Evolutionary conservation across 2,329 filamentous ascomycete species (phyloP), one percentile per base, ranked within the genome.

Genomic region (Basipetospora sp.): DNA sequence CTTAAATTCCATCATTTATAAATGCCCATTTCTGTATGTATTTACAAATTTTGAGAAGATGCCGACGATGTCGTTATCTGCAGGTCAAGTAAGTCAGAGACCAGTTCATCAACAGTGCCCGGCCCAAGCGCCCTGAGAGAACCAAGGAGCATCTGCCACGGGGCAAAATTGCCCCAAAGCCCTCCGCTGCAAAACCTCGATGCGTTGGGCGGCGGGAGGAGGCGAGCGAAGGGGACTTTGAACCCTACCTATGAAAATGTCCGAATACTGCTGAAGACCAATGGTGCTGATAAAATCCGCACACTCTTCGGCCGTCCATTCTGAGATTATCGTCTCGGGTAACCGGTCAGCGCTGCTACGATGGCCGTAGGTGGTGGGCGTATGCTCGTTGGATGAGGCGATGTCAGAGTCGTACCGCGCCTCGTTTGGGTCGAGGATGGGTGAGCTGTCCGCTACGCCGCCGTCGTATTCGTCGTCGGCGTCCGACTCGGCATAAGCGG

Each of bases 11-110:
- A n/a, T n/a, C n/a, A n/a, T n/a, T n/a, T n/a, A n/a, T n/a, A n/a
- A n/a, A n/a, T n/a, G n/a, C n/a, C n/a, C n/a, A n/a, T n/a, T n/a
- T n/a, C n/a, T n/a, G n/a, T n/a, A n/a, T n/a, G n/a, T n/a, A n/a
- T n/a, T n/a, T n/a, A n/a, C n/a, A n/a, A n/a, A n/a, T n/a, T n/a
- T n/a, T n/a, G n/a, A n/a, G n/a, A n/a, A n/a, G n/a, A n/a, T n/a
- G 46, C 90, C 90, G 27, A 87, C 80, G 48, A 98, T 92, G 45
- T 85, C 86, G 53, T 98, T 93, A 52, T 94, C 90, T 90, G 55
- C 37, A 40, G 8, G 22, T 11, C 15, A 27, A 37, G 16, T 4
- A 13, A 25, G 15, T 27, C 16, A 30, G 18, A 37, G 35, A n/a
- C 31, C 19, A 19, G 10, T 35, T 14, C 16, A 28, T 37, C 13